Percentiles rank a stretch among this genome's conserved stretches.
These are phyloP conservation scores for Rhizophora apiculata DNA, from an alignment of 345 rosid genomes.

Conservation along the genomic window DNA sequence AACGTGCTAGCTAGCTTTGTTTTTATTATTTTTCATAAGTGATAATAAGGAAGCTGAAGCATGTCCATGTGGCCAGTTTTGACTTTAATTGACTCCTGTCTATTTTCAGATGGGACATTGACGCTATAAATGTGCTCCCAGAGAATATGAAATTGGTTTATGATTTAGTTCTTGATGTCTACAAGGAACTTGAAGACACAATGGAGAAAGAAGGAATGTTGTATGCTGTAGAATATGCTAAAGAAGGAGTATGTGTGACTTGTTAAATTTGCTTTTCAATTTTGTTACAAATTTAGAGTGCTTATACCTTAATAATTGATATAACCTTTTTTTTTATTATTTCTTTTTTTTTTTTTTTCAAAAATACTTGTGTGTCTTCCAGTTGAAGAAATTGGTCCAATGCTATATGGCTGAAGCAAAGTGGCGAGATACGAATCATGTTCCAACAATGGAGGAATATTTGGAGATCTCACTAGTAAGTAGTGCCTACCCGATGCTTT, in stretches of 20 bases:
- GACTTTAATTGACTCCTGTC: not conserved
- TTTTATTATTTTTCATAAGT: too few relatives aligned
- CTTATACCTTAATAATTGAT: not conserved
- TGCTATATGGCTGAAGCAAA: too few relatives aligned
- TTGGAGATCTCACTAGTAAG: too few relatives aligned
- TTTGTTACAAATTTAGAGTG: not conserved
- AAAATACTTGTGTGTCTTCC: not conserved
- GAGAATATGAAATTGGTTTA: conserved; percentile 8
- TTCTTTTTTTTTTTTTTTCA: not conserved
- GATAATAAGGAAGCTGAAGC: too few relatives aligned
- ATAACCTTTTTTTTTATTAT: not conserved
- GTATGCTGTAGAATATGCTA: not conserved
- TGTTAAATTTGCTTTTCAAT: not conserved
- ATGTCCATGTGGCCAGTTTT: too few relatives aligned
- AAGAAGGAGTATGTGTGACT: conserved; percentile 9
- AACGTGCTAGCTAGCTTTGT: too few relatives aligned
- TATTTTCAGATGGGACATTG: conserved; percentile 12
- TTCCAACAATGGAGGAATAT: too few relatives aligned
- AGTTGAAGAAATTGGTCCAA: not conserved
- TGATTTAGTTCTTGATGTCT: not conserved
- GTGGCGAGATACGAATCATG: too few relatives aligned
- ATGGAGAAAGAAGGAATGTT: conserved; percentile 5
- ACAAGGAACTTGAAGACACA: conserved; percentile 7
- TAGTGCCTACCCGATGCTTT: too few relatives aligned
- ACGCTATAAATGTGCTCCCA: not conserved